Conservation (phyloP, 192 early-diverging fungal genomes). For the Gryganskiella cystojenkinii region DNA sequence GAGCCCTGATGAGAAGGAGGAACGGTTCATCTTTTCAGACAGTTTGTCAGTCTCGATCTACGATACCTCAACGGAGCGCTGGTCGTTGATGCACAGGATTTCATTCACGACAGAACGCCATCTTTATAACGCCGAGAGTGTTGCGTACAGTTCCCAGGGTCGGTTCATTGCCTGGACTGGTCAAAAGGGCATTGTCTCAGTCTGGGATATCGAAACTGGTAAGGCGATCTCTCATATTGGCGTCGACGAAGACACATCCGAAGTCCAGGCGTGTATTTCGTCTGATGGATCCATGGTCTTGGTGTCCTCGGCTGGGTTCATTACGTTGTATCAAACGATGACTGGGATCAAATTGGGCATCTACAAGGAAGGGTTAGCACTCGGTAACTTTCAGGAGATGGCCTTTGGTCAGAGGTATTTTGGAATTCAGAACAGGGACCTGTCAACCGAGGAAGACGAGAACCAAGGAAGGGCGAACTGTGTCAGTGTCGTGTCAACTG, state of each 20-base stretch:
- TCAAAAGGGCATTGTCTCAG: neutral
- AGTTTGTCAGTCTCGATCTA: too few species aligned
- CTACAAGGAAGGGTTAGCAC: constrained; percentile 13
- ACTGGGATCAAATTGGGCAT: constrained; percentile 20
- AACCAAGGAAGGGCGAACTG: too few species aligned
- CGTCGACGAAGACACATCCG: neutral
- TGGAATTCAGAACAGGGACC: too few species aligned
- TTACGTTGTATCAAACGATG: constrained; percentile 1
- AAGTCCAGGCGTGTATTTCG: neutral
- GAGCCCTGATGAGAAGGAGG: too few species aligned
- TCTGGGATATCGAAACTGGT: constrained; percentile 18
- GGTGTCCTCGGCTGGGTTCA: neutral
- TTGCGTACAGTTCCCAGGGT: neutral
- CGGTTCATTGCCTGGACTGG: constrained; percentile 19
- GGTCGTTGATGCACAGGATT: too few species aligned
- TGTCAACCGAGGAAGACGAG: too few species aligned
- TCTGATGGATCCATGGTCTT: neutral
- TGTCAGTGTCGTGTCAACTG: too few species aligned
- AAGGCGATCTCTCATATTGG: neutral
- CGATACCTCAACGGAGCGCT: too few species aligned
- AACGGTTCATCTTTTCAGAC: too few species aligned
- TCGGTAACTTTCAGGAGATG: constrained; percentile 18
- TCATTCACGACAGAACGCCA: too few species aligned
- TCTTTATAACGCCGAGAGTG: too few species aligned
- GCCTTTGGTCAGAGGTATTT: constrained; percentile 24